Evolutionary conservation across 2,329 filamentous ascomycete species (phyloP).

Genomic region (Ascochyta clinopodiicola): DNA sequence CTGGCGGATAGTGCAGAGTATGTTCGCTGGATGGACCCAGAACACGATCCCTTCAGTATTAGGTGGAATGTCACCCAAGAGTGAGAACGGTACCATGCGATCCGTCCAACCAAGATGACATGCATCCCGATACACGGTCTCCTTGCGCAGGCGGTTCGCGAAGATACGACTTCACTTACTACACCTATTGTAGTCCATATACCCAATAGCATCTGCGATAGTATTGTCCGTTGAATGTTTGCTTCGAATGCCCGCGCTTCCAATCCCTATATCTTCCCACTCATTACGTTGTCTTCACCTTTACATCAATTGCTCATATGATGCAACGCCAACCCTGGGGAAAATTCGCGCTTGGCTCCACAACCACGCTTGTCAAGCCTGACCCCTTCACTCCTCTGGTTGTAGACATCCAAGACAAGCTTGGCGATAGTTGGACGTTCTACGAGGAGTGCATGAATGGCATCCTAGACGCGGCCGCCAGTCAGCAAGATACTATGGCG

Average conservation of each 20-base stretch:
- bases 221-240: neutral
- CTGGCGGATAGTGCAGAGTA: slow-evolving; percentile 64
- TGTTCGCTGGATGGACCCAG: slow-evolving; percentile 57
- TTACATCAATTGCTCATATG: neutral
- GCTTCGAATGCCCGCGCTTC: neutral
- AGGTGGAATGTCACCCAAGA: slow-evolving; percentile 24
- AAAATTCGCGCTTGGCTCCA: neutral
- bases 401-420: slow-evolving; percentile 13
- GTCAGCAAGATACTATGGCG: slow-evolving; percentile 10
- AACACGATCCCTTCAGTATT: slow-evolving; percentile 62
- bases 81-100: no score
- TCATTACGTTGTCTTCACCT: neutral
- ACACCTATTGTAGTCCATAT: neutral
- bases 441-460: slow-evolving; percentile 24
- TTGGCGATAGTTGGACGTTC: slow-evolving; percentile 20
- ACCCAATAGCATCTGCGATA: neutral
- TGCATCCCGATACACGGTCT: neutral
- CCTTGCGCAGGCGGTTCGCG: neutral
- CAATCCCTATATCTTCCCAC: neutral
- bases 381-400: slow-evolving; percentile 14
- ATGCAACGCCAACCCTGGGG: neutral
- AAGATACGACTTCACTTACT: slow-evolving; percentile 1
- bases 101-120: neutral
- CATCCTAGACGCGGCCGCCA: slow-evolving; percentile 2
- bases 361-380: neutral